These are phyloP conservation scores for Drosera spatulata DNA, from an alignment of 179 eudicot species.

Conservation along the genomic window DNA sequence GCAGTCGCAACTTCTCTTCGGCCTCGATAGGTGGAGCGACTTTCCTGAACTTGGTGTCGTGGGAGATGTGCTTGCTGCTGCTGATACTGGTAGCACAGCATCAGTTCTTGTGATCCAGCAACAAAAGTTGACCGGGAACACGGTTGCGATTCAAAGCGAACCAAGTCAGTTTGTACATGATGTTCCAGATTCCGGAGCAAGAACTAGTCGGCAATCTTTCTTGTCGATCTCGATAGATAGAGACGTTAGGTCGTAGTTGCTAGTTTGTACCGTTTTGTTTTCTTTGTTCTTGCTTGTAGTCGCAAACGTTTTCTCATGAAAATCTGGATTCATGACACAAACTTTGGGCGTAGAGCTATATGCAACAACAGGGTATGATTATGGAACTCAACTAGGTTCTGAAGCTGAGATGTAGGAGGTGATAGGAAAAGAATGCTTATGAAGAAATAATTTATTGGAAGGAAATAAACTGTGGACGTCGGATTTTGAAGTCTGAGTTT, in stretches of 20 bases:
- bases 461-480: too few species aligned
- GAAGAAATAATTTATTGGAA: too few species aligned
- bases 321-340: too few species aligned
- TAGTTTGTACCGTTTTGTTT: too few species aligned
- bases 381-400: too few species aligned
- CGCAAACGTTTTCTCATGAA: too few species aligned
- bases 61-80: conserved; percentile 46
- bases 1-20: conserved; percentile 25
- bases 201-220: conserved; percentile 2
- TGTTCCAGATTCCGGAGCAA: conserved; percentile 5
- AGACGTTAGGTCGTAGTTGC: not conserved
- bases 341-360: too few species aligned
- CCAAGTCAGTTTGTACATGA: conserved; percentile 11
- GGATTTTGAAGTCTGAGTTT: too few species aligned
- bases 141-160: not conserved
- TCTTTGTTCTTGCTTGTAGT: too few species aligned
- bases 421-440: too few species aligned
- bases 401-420: too few species aligned
- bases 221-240: conserved; percentile 8
- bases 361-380: too few species aligned
- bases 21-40: conserved; percentile 54
- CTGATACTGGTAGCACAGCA: conserved; percentile 32
- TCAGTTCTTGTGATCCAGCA: conserved; percentile 66
- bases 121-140: conserved; percentile 22
- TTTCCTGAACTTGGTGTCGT: conserved; percentile 56